These are phyloP conservation scores for Backusella australiensis DNA, from an alignment of 192 early-diverging fungal genomes.

Conservation along the genomic window DNA sequence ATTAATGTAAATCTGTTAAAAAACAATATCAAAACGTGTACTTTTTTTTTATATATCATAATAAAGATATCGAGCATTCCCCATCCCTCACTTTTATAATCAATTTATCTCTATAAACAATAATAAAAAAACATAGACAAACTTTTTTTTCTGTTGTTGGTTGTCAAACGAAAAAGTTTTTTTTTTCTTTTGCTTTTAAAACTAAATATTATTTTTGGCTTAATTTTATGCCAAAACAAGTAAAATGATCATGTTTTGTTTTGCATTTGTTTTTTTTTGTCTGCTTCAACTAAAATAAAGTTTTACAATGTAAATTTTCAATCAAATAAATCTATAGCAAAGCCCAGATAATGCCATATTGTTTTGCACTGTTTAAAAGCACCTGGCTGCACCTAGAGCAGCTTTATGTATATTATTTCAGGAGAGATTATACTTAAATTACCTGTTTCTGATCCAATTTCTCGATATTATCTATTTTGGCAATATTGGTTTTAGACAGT, in stretches of 20 bases:
- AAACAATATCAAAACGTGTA: not conserved
- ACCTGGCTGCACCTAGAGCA: too few species aligned
- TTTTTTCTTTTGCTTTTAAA: not conserved
- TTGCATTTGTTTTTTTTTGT: not conserved
- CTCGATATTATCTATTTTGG: not conserved
- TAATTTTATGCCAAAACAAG: not conserved
- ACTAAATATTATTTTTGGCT: not conserved
- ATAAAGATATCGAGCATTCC: conserved; percentile 6
- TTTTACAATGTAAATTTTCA: too few species aligned
- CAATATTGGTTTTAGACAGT: not conserved
- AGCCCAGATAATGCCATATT: too few species aligned
- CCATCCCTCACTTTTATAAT: not conserved
- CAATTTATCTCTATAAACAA: not conserved
- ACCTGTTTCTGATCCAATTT: not conserved
- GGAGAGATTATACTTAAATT: not conserved
- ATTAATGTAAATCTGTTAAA: conserved; percentile 2
- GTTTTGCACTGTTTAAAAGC: too few species aligned
- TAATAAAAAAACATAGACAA: not conserved
- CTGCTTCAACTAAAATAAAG: not conserved
- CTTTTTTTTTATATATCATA: conserved; percentile 1
- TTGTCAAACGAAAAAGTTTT: not conserved
- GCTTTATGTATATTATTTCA: not conserved
- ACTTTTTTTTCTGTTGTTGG: not conserved
- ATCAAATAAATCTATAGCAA: too few species aligned
- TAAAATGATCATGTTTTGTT: conserved; percentile 5